These are phyloP conservation scores for Phaffia australis DNA, from an alignment of 768 basidiomycete genomes.

Conservation along the genomic window DNA sequence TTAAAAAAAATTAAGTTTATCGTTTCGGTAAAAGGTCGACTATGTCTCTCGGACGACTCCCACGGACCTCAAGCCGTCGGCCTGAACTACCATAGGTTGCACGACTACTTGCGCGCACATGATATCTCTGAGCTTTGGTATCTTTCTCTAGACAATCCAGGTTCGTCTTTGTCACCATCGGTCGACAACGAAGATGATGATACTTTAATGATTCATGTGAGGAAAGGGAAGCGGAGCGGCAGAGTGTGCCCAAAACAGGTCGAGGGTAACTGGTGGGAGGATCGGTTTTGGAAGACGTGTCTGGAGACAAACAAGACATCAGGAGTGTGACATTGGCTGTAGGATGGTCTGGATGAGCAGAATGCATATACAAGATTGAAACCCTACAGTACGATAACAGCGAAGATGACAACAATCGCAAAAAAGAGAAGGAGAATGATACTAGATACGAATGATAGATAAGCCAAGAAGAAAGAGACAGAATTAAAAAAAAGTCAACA, in stretches of 20 bases:
- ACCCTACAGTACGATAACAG: too few relatives aligned
- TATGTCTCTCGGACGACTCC: constrained; percentile 88
- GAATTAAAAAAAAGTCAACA: constrained; percentile 3
- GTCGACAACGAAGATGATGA: background rate
- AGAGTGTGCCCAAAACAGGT: constrained; percentile 28
- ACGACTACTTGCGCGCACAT: constrained; percentile 53
- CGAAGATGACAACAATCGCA: too few relatives aligned
- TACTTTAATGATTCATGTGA: background rate
- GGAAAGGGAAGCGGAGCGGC: constrained; percentile 21
- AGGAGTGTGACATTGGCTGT: too few relatives aligned
- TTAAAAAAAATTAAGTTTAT: constrained; percentile 50
- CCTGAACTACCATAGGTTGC: constrained; percentile 62
- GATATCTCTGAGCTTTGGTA: constrained; percentile 47
- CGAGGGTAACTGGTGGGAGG: constrained; percentile 29
- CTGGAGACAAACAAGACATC: too few relatives aligned
- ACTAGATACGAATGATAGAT: background rate
- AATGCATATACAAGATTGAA: too few relatives aligned
- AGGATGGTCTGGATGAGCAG: too few relatives aligned
- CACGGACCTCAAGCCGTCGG: constrained; percentile 84
- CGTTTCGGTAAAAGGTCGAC: constrained; percentile 53
- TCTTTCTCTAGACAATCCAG: constrained; percentile 29
- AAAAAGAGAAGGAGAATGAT: too few relatives aligned
- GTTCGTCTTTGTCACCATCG: background rate
- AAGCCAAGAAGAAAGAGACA: background rate
- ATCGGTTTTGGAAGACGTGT: constrained; percentile 2